A percentile compares a stretch with the other conserved stretches of the same genome.
phyloP scores from a whole-genome alignment of 768 basidiomycete genomes.

The Panaeolus cyanescens region DNA sequence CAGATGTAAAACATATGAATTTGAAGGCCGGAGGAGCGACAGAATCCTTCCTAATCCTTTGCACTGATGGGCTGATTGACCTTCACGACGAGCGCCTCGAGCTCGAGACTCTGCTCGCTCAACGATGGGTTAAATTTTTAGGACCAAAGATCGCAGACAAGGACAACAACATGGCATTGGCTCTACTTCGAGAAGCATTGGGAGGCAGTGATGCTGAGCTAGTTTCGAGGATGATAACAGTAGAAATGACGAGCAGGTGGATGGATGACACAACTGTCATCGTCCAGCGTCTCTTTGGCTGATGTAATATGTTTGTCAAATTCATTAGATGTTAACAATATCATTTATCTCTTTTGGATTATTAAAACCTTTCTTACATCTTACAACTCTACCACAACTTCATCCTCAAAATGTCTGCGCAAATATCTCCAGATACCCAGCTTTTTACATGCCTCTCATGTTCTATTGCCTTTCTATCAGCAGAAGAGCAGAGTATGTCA shows the following conservation, averaged over 20 bases:
- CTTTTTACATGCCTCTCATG: slow-evolving; percentile 92
- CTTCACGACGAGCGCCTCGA: slow-evolving; percentile 35
- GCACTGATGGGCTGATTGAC: slow-evolving; percentile 55
- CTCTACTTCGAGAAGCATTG: slow-evolving; percentile 44
- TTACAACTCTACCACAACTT: slow-evolving; percentile 4
- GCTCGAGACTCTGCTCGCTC: slow-evolving; percentile 25
- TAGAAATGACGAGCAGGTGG: slow-evolving; percentile 49
- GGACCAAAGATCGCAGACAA: slow-evolving; percentile 15
- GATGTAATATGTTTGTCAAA: slow-evolving; percentile 6
- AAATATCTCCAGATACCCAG: slow-evolving; percentile 23
- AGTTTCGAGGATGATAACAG: slow-evolving; percentile 47
- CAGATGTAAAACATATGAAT: slow-evolving; percentile 44
- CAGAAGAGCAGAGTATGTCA: slow-evolving; percentile 79
- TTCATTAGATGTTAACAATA: slow-evolving; percentile 3
- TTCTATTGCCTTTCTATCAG: slow-evolving; percentile 79
- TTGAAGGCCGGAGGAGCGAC: slow-evolving; percentile 22
- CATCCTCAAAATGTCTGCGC: slow-evolving; percentile 30
- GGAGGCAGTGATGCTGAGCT: slow-evolving; percentile 42
- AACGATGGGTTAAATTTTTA: slow-evolving; percentile 39
- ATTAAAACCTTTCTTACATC: slow-evolving; percentile 16
- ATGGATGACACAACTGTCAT: slow-evolving; percentile 63
- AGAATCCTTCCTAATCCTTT: slow-evolving; percentile 44
- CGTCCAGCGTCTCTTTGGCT: slow-evolving; percentile 32
- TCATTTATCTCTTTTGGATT: slow-evolving; percentile 17
- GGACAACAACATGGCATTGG: slow-evolving; percentile 36